Base-by-base conservation (phyloP, 2,329 filamentous ascomycete species). In the Xylaria polymorpha region DNA sequence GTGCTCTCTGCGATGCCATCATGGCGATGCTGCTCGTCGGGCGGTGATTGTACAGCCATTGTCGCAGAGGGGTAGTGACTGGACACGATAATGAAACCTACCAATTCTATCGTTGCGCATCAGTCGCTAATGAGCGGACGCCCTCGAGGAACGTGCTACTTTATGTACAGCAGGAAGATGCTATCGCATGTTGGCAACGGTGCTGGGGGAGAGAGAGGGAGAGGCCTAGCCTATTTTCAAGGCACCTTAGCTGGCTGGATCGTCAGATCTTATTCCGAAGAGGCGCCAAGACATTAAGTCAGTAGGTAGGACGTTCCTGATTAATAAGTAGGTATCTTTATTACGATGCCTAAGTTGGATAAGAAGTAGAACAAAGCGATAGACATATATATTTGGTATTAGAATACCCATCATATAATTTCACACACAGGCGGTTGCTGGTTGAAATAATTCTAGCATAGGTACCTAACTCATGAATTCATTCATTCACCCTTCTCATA, bases 1-100 rank as follows among this genome's bases (percentile, higher is more conserved):
- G 55, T 66, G 51, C 29, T 61, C 39, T 64, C 57, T 2, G 18
- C 41, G 59, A 46, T 39, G 1, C 57, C 67, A 57, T 71, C 58
- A 15, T 67, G 35, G 55, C 41, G 46, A 20, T 58, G 8, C n/a
- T 41, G 67, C 53, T 64, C 41, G 44, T 48, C 37, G 10, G 35
- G 7, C 41, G 44, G 39, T 10, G 48, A 61, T 51, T 57, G 61
- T n/a, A 39, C 43, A 9, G 58, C 51, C 70, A 71, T 71, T 50
- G 32, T 66, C 20, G 37, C 20, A 12, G 35, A 37, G 15, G 46
- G 57, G 14, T 48, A 55, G 35, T 29, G 22, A 25, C 29, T 15
- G 51, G 25, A 32, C 15, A 44, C 12, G 35, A 25, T 2, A 35
- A 35, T 48, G 22, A 20, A 22, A 9, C 20, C 22, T 35, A 41